These are phyloP conservation scores for Phialophora macrospora DNA, from an alignment of 2,329 filamentous ascomycete genomes.

Conservation along the genomic window DNA sequence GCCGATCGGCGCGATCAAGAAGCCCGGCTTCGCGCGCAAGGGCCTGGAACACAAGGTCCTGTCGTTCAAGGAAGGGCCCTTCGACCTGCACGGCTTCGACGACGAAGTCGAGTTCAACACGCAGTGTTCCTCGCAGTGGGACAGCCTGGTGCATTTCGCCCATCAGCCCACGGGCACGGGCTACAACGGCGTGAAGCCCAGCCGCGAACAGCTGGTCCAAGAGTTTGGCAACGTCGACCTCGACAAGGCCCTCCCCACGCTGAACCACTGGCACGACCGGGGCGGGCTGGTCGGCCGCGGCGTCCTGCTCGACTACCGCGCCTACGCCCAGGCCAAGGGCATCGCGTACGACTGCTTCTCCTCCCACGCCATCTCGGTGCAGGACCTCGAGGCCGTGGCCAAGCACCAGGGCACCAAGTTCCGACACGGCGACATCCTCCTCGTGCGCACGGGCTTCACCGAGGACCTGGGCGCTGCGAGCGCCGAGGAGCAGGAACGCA, in stretches of 20 bases:
- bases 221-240: constrained; percentile 32
- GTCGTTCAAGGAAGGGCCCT: constrained; percentile 29
- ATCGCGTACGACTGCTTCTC: constrained; percentile 48
- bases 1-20: constrained; percentile 50
- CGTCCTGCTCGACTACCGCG: constrained; percentile 53
- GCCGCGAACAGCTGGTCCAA: constrained; percentile 38
- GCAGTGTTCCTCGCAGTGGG: constrained; percentile 56
- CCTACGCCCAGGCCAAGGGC: constrained; percentile 50
- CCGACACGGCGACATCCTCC: constrained; percentile 66
- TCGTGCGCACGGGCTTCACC: constrained; percentile 68
- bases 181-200: constrained; percentile 41
- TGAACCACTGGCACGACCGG: constrained; percentile 46
- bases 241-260: constrained; percentile 29
- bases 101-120: constrained; percentile 56
- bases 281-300: constrained; percentile 53
- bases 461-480: constrained; percentile 60
- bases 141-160: constrained; percentile 47
- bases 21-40: constrained; percentile 28
- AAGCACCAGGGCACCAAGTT: constrained; percentile 60
- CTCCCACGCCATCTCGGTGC: constrained; percentile 53
- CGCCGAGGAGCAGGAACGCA: constrained; percentile 44
- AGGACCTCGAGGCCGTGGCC: constrained; percentile 66
- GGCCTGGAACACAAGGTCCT: constrained; percentile 32
- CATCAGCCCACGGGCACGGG: constrained; percentile 31
- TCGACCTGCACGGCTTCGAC: constrained; percentile 44